Base-by-base conservation (phyloP, 805 yeast species). In the Saccharomycopsis lassenensis region DNA sequence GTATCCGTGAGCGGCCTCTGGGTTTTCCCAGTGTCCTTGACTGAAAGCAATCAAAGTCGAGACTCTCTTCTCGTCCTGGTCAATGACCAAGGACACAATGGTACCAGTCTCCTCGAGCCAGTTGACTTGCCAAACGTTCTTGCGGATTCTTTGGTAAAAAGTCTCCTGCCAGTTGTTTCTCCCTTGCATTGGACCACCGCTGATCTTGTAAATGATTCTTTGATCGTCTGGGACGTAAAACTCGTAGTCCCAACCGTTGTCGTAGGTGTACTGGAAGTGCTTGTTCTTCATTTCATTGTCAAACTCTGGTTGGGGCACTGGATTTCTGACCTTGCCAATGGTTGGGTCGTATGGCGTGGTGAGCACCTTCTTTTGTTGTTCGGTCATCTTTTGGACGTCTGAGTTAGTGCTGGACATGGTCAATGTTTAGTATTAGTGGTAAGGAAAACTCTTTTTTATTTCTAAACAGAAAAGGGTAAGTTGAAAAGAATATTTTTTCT, bases 121-220 rank as follows among this genome's bases (percentile, higher is more conserved):
- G 12, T 19, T 29, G 12, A 29, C 24, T 19, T 29, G 24, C 33
- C 33, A 29, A 14, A 16, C 5, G 18, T 15, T 15, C 33, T 11
- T 29, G 12, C 21, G 24, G 23, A 12, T n/a, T 22, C 23, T 33
- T 4, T 35, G 12, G 18, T 23, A 7, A 15, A 29, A 19, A 16
- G 14, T 32, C 14, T 33, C 25, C 21, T 29, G 24, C 40, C 36
- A 33, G 17, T 33, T 11, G 8, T 12, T 24, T 26, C 31, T 5
- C 11, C 32, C 14, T 18, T 50, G 61, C 16, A 65, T 26, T 7
- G 29, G 29, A 5, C 29, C 29, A 26, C 29, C 29, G 5, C 17
- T 7, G 29, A 26, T 26, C 29, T 26, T 26, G 29, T 26, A 26
- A 26, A 26, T 26, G 8, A 26, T 26, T 26, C 29, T 26, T 7